These are phyloP conservation scores for Podaxis carcinomalis DNA, from an alignment of 768 basidiomycete species.

Conservation along the genomic window DNA sequence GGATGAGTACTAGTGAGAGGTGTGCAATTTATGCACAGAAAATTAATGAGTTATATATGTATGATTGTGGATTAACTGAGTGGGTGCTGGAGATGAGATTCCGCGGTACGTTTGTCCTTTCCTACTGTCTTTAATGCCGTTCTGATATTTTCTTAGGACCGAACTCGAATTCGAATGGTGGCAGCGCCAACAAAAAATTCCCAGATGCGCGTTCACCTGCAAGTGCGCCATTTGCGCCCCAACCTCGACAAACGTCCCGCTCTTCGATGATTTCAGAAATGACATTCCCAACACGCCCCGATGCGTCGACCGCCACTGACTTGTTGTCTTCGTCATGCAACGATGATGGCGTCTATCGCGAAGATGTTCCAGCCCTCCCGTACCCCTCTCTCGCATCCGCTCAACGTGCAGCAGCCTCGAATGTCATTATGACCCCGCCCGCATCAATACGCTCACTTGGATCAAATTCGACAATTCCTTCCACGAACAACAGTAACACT, in stretches of 20 bases:
- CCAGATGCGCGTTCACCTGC: constrained; percentile 28
- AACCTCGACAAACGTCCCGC: constrained; percentile 64
- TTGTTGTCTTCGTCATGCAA: constrained; percentile 38
- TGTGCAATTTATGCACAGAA: constrained; percentile 73
- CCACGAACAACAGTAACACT: constrained; percentile 24
- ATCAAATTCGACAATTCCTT: constrained; percentile 30
- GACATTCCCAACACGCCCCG: constrained; percentile 77
- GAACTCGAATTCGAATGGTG: constrained; percentile 19
- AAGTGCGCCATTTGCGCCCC: constrained; percentile 40
- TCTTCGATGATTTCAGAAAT: constrained; percentile 71
- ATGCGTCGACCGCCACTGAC: constrained; percentile 76
- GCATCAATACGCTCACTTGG: constrained; percentile 47
- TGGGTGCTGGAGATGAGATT: constrained; percentile 61
- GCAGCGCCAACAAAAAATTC: neutral
- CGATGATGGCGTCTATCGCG: constrained; percentile 43
- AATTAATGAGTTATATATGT: constrained; percentile 75
- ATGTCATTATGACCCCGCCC: constrained; percentile 33
- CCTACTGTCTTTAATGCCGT: neutral
- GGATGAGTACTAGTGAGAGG: constrained; percentile 43
- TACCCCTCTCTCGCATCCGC: constrained; percentile 66
- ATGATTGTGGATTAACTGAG: constrained; percentile 73
- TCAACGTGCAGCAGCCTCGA: constrained; percentile 27
- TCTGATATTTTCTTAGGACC: constrained; percentile 20
- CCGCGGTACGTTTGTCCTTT: constrained; percentile 41
- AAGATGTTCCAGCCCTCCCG: constrained; percentile 63